Evolutionary conservation across 2,329 filamentous ascomycete species (phyloP), one percentile per base, ranked within the genome.

Genomic region (Aspergillus novofumigatus): DNA sequence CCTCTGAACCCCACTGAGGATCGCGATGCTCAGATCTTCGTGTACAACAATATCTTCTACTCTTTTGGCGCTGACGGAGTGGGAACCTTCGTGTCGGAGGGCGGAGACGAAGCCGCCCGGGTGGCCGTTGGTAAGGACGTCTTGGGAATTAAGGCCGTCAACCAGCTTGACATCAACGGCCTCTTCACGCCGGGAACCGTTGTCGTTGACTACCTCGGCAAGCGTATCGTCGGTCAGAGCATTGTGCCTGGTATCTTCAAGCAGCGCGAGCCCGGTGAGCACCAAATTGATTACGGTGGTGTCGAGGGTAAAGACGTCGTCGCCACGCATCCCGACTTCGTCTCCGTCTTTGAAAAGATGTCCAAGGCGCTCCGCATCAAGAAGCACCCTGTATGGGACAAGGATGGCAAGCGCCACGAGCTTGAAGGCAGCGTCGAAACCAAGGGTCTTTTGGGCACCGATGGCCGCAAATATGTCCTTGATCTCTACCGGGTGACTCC

Each of bases 11-110:
- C 94, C 6, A 97, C 93, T 0, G 94, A 99, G 77, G 87, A 83
- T 62, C 86, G 83, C 64, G 93, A 99, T 73, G 94, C 94, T 3
- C 94, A 99, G 74, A 99, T 99, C 63, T 99, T 96, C 69, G 93
- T 99, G 25, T 97, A 97, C 81, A 97, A 97, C 81, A 99, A 99
- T 77, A 92, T 99, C 65, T 99, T 99, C 80, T 99, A 96, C 80
- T 97, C 94, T 0, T 97, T 97, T 67, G 94, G 94, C 61, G 93
- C 94, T 48, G 94, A 99, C 73, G 95, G 94, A 53, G 94, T 97
- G 49, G 93, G 94, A 47, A 99, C 94, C 17, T 99, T 99, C 74
- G 92, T 92, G 10, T 92, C 89, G 3, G 94, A 99, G 77, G 94
- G 94, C 64, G 94, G 94, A 21, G 93, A 99, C 64, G 94, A 99